A percentile compares a stretch with the other conserved stretches of the same genome.
These are phyloP conservation scores for Tolypocladium pustulatum DNA, from an alignment of 2,329 filamentous ascomycete genomes.

Conservation along the genomic window DNA sequence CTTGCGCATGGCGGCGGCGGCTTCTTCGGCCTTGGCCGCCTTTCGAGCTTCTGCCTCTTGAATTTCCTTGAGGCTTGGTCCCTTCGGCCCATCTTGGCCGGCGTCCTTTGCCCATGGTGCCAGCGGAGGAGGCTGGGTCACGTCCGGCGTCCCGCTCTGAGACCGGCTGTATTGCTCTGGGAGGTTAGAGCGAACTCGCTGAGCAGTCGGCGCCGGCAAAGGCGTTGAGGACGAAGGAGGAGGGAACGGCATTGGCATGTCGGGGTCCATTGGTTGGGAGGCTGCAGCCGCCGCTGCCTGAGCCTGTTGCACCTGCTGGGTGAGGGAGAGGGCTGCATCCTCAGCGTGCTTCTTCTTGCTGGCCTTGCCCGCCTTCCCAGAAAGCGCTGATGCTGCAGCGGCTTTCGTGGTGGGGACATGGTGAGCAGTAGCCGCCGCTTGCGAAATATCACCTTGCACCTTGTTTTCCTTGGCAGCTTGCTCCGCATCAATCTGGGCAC, in stretches of 20 bases:
- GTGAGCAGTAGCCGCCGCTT: not conserved
- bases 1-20: constrained; percentile 66
- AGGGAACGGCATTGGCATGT: constrained; percentile 67
- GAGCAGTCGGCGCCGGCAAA: constrained; percentile 78
- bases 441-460: not conserved
- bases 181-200: constrained; percentile 73
- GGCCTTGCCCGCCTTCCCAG: constrained; percentile 2
- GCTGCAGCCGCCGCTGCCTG: constrained; percentile 34
- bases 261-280: constrained; percentile 39
- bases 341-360: constrained; percentile 20
- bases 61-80: constrained; percentile 90
- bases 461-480: constrained; percentile 12
- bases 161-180: constrained; percentile 66
- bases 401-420: constrained; percentile 2
- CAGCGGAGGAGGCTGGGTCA: constrained; percentile 54
- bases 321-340: constrained; percentile 50
- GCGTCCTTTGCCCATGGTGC: constrained; percentile 93
- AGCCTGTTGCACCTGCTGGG: constrained; percentile 76
- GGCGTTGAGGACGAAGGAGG: constrained; percentile 69
- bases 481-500: constrained; percentile 59
- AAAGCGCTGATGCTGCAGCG: not conserved
- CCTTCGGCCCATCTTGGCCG: constrained; percentile 59
- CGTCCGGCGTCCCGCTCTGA: constrained; percentile 65
- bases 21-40: constrained; percentile 78
- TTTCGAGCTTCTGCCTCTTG: constrained; percentile 92